A percentile compares a stretch with the other conserved stretches of the same genome.
phyloP scores from a whole-genome alignment of 768 basidiomycete species.

The Termitomyces sp. region DNA sequence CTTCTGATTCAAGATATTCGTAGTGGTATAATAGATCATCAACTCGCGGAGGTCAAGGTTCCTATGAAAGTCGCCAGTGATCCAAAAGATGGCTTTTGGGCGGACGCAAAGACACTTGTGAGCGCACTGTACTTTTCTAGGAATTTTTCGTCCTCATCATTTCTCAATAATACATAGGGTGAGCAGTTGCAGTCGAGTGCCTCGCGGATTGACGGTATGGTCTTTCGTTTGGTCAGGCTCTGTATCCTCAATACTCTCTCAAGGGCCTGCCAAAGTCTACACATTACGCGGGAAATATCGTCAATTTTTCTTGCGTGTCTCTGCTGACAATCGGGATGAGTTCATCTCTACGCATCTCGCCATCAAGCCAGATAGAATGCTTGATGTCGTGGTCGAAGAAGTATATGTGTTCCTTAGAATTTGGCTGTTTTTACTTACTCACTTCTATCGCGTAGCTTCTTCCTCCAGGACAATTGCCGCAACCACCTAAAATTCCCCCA shows the following conservation, averaged over 20 bases:
- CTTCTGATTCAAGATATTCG: slow-evolving; percentile 63
- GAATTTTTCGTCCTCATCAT: background rate
- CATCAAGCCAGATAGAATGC: slow-evolving; percentile 46
- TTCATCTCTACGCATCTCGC: slow-evolving; percentile 52
- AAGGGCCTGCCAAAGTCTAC: slow-evolving; percentile 67
- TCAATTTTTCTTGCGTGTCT: slow-evolving; percentile 62
- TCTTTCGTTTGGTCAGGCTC: background rate
- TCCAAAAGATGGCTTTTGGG: slow-evolving; percentile 61
- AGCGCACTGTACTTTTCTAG: slow-evolving; percentile 9
- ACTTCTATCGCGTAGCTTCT: slow-evolving; percentile 22
- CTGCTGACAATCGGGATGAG: slow-evolving; percentile 44
- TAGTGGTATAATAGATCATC: slow-evolving; percentile 45
- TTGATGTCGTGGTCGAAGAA: slow-evolving; percentile 55
- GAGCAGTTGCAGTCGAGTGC: slow-evolving; percentile 54
- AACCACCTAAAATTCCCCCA: slow-evolving; percentile 26
- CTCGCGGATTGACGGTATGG: slow-evolving; percentile 63
- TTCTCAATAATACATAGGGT: slow-evolving; percentile 23
- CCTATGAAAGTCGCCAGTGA: slow-evolving; percentile 45
- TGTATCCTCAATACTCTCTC: slow-evolving; percentile 4
- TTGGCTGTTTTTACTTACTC: background rate
- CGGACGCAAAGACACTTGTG: slow-evolving; percentile 59
- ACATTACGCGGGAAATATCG: slow-evolving; percentile 63
- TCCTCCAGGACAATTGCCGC: slow-evolving; percentile 26
- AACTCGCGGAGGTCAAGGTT: slow-evolving; percentile 62
- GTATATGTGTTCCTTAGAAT: slow-evolving; percentile 28